These are phyloP conservation scores for Lignosus rhinocerotis DNA, from an alignment of 1,284 basidiomycete genomes.

Conservation along the genomic window DNA sequence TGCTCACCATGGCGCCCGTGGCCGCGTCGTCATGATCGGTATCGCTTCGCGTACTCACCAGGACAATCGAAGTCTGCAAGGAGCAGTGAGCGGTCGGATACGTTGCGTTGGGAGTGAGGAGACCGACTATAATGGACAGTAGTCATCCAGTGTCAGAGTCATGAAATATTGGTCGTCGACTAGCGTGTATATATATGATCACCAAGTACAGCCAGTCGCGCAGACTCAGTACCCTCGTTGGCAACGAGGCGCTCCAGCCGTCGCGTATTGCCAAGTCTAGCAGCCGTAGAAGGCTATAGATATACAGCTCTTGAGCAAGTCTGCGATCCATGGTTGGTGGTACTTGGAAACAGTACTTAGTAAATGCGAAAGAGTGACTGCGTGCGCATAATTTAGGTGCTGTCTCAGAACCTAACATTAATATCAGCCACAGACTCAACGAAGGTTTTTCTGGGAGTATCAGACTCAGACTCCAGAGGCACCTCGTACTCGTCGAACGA, in stretches of 20 bases:
- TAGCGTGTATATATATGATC: too few species aligned
- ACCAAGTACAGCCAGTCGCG: not conserved
- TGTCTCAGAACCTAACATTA: too few species aligned
- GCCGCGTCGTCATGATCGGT: conserved; percentile 3
- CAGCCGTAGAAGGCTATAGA: not conserved
- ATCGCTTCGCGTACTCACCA: not conserved
- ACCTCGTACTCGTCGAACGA: too few species aligned
- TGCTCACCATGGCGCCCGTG: conserved; percentile 1
- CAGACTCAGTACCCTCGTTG: not conserved
- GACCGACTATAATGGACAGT: too few species aligned
- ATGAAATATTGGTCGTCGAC: not conserved
- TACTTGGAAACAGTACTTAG: too few species aligned
- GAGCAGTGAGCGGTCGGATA: not conserved
- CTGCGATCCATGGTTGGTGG: too few species aligned
- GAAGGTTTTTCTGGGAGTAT: too few species aligned
- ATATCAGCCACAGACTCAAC: too few species aligned
- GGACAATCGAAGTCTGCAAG: not conserved
- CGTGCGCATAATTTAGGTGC: too few species aligned
- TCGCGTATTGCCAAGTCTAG: not conserved
- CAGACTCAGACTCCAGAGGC: too few species aligned
- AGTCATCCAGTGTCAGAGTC: too few species aligned
- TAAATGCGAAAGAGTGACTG: too few species aligned
- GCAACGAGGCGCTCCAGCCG: not conserved
- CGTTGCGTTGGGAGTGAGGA: not conserved
- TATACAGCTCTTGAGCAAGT: not conserved